These are phyloP conservation scores for Thecaphora thlaspeos DNA, from an alignment of 1,284 basidiomycete genomes.

Conservation along the genomic window DNA sequence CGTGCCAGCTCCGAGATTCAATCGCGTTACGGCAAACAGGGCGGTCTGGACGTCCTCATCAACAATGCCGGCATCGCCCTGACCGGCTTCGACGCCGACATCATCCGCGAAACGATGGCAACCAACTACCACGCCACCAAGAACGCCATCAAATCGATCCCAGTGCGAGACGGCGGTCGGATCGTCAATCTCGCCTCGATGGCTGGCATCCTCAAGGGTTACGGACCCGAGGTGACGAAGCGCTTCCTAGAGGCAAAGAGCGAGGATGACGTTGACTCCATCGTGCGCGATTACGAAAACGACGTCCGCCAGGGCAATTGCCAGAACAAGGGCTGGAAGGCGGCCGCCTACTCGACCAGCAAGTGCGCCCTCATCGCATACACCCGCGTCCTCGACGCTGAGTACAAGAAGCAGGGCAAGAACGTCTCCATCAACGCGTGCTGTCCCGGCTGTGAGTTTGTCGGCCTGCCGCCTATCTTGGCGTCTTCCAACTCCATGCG, in stretches of 20 bases:
- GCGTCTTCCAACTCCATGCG: not conserved
- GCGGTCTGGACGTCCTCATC: slow-evolving; percentile 45
- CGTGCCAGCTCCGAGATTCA: slow-evolving; percentile 14
- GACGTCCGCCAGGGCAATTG: slow-evolving; percentile 37
- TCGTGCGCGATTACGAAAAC: slow-evolving; percentile 39
- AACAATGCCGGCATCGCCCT: slow-evolving; percentile 54
- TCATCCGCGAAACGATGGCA: slow-evolving; percentile 47
- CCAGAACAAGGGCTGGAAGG: slow-evolving; percentile 52
- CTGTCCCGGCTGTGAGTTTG: slow-evolving; percentile 49
- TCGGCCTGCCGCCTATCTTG: not conserved
- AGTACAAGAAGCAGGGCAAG: slow-evolving; percentile 27
- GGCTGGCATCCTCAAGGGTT: slow-evolving; percentile 38
- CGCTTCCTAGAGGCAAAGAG: slow-evolving; percentile 29
- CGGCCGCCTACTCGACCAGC: slow-evolving; percentile 43
- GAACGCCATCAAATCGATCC: slow-evolving; percentile 37
- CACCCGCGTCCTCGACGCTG: slow-evolving; percentile 35
- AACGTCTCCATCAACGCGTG: slow-evolving; percentile 39
- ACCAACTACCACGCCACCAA: slow-evolving; percentile 50
- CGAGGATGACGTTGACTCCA: slow-evolving; percentile 24
- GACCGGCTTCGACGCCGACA: slow-evolving; percentile 43
- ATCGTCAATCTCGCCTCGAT: slow-evolving; percentile 47
- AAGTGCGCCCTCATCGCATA: slow-evolving; percentile 48
- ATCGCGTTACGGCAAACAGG: slow-evolving; percentile 2
- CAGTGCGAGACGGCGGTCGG: slow-evolving; percentile 31
- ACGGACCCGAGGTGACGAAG: slow-evolving; percentile 24